Evolutionary conservation across 371 early-diverging fungal species (phyloP).

Genomic region (Smittium mucronatum): DNA sequence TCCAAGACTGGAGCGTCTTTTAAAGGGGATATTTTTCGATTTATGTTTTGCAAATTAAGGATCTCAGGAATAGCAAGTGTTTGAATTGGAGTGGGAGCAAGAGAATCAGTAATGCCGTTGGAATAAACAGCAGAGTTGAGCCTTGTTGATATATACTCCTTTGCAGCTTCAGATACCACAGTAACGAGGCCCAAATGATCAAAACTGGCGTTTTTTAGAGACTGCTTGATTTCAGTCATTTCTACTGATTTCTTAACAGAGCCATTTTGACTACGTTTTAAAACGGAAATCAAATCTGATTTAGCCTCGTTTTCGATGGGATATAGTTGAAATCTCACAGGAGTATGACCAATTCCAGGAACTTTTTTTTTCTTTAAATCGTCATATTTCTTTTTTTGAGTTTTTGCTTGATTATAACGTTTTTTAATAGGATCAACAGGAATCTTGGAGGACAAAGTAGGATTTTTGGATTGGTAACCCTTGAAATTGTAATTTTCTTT

Average conservation of each 20-base stretch:
- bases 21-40: conserved; percentile 7
- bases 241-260: conserved; percentile 10
- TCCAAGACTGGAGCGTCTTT: background rate
- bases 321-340: conserved; percentile 24
- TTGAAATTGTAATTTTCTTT: too few species aligned
- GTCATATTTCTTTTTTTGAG: conserved; percentile 1
- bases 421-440: too few species aligned
- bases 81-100: conserved; percentile 79
- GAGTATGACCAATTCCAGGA: conserved; percentile 29
- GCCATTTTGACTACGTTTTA: conserved; percentile 2
- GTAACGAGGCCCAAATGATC: conserved; percentile 22
- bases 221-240: conserved; percentile 17
- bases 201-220: conserved; percentile 14
- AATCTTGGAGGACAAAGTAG: too few species aligned
- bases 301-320: conserved; percentile 24
- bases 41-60: conserved; percentile 23
- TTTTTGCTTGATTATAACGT: background rate
- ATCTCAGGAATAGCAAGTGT: conserved; percentile 71
- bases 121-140: background rate
- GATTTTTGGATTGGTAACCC: too few species aligned
- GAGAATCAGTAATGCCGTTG: background rate
- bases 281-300: conserved; percentile 18
- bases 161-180: conserved; percentile 30
- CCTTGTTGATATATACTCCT: conserved; percentile 21
- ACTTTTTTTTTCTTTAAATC: conserved; percentile 10